A percentile compares a stretch with the other conserved stretches of the same genome.
phyloP scores from a whole-genome alignment of 1,139 yeast genomes.

The Scheffersomyces parashehatae region DNA sequence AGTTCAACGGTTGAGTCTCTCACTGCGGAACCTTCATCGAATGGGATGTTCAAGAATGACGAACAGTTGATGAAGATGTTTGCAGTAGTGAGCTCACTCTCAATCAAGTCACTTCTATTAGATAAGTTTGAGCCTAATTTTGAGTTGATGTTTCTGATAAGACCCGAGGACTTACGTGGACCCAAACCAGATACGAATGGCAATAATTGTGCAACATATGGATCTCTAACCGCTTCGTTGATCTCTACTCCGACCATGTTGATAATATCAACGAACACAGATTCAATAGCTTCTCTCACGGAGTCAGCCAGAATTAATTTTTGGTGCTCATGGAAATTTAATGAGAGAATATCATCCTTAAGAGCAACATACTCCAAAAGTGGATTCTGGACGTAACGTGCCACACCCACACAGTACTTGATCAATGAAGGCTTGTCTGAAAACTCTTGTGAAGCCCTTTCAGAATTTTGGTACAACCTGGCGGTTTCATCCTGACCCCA shows the following conservation, averaged over 20 bases:
- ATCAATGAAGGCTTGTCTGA: constrained; percentile 84
- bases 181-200: constrained; percentile 91
- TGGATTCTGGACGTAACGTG: constrained; percentile 90
- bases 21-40: constrained; percentile 50
- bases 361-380: constrained; percentile 82
- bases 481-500: constrained; percentile 97
- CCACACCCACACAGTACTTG: constrained; percentile 87
- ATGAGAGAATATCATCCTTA: constrained; percentile 69
- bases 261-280: constrained; percentile 86
- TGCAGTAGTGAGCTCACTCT: constrained; percentile 75
- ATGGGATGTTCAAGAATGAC: constrained; percentile 82
- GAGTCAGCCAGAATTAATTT: constrained; percentile 64
- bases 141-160: constrained; percentile 77
- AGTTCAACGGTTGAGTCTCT: constrained; percentile 69
- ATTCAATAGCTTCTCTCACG: constrained; percentile 67
- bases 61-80: constrained; percentile 89
- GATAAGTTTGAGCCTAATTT: constrained; percentile 65
- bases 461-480: constrained; percentile 78
- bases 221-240: constrained; percentile 81
- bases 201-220: constrained; percentile 67
- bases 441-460: constrained; percentile 73
- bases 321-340: constrained; percentile 78
- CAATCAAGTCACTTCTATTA: constrained; percentile 76
- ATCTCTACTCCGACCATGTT: constrained; percentile 92
- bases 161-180: constrained; percentile 89